Base-by-base conservation (phyloP, 305 asterid genomes). In the Fraxinus floribunda region DNA sequence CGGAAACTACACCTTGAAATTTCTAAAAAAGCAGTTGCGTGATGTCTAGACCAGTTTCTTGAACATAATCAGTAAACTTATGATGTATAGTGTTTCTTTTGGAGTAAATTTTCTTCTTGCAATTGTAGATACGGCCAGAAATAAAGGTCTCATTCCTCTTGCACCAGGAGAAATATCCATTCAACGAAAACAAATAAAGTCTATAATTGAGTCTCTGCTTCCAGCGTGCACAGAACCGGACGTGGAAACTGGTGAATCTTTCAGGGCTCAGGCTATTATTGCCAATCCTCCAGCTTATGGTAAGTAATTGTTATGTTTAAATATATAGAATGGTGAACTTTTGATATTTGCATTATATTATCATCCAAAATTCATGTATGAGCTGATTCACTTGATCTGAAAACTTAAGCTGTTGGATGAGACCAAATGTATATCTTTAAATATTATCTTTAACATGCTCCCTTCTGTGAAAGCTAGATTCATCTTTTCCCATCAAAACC, bases 261-360 rank as follows among this genome's bases (percentile, higher is more conserved):
- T 96, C 89, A 91, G 91, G 86, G 99, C 98, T 88, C 98, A 96
- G 90, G 98, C 99, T 24, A 96, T 96, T 81, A 93, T 96, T 80
- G 98, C 99, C 79, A 96, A 96, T 85, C 99, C 99, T 87, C 99
- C 99, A 85, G 98, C 99, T 79, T 96, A 96, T 73, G 99, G 99
- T 95, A 84, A 90, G 98, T 90, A 57, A 8, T 77, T 73, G 73
- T 68, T 15, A 78, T 70, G 39, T 44, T 30, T 60, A 29, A 4
- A 26, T 35, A 49, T 13, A 49, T 49, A 49, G 46, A 20, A 1
- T 83, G 82, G 15, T 52, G 35, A 49, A 60, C 64, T 71, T 13
- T 66, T 66, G 34, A 26, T 26, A 26, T 66, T 66, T 26, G 35
- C 36, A 9, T 10, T 24, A 66, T 26, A 66, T 8, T 9, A 64